These are phyloP conservation scores for Pyrenophora graminea DNA, from an alignment of 2,329 filamentous ascomycete species.

Conservation along the genomic window DNA sequence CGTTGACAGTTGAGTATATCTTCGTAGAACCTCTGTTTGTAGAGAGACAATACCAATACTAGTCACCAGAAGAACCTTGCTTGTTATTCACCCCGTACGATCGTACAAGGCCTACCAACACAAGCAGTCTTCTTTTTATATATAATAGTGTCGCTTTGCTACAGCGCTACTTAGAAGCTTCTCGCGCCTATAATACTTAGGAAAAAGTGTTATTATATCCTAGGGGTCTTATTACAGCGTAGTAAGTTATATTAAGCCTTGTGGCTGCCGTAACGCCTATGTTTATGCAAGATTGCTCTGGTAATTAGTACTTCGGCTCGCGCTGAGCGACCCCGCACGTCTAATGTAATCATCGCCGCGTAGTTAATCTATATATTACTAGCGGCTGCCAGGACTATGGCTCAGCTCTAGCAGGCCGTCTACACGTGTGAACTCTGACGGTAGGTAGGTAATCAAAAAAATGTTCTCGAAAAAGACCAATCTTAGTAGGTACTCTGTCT, in stretches of 20 bases:
- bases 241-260: background rate
- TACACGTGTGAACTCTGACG: background rate
- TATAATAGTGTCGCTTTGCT: background rate
- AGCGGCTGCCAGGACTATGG: background rate
- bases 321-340: background rate
- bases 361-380: constrained; percentile 3
- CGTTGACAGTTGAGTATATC: too few relatives aligned
- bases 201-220: background rate
- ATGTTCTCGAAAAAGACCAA: background rate
- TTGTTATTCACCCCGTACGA: too few relatives aligned
- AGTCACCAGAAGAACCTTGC: too few relatives aligned
- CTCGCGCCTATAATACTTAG: background rate
- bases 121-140: background rate
- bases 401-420: background rate
- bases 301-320: constrained; percentile 1
- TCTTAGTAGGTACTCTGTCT: background rate
- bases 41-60: too few relatives aligned
- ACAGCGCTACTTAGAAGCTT: background rate
- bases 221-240: background rate
- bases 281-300: constrained; percentile 1
- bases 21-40: too few relatives aligned
- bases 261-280: background rate
- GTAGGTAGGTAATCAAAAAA: too few relatives aligned
- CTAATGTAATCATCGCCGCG: background rate
- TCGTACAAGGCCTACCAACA: too few relatives aligned